Evolutionary conservation across 1,139 yeast species (phyloP).

Genomic region (Chernovozyma aurita): DNA sequence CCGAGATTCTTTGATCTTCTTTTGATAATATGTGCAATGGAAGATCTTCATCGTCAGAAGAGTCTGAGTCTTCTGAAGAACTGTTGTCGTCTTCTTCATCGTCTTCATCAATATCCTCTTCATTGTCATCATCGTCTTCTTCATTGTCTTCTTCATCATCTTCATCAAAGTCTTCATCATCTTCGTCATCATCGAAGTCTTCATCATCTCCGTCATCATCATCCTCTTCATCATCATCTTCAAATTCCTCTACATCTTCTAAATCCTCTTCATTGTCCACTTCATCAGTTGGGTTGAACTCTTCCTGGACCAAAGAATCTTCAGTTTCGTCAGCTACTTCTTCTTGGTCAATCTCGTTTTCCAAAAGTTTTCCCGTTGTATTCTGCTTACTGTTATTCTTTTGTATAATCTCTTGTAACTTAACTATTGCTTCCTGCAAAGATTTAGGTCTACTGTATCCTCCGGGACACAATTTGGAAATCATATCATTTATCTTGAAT

Average conservation of each 20-base stretch:
- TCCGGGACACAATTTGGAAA: conserved; percentile 18
- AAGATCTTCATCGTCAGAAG: conserved; percentile 6
- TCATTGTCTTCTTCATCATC: conserved; percentile 16
- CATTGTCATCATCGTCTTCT: conserved; percentile 12
- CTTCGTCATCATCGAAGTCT: conserved; percentile 16
- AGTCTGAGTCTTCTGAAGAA: conserved; percentile 8
- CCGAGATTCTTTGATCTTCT: conserved; percentile 43
- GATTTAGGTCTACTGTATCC: conserved; percentile 34
- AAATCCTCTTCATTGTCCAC: conserved; percentile 10
- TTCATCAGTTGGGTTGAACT: conserved; percentile 2
- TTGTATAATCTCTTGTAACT: conserved; percentile 26
- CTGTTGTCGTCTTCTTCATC: conserved; percentile 12
- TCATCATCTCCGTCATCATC: conserved; percentile 15
- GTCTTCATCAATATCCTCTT: conserved; percentile 9
- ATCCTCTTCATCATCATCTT: conserved; percentile 12
- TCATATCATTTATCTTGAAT: conserved; percentile 47
- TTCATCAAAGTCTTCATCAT: conserved; percentile 11
- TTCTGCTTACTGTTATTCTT: conserved; percentile 10
- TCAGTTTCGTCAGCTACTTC: conserved; percentile 10
- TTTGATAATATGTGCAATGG: not conserved
- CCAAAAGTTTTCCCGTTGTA: conserved; percentile 5
- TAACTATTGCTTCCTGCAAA: conserved; percentile 37
- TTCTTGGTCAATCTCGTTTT: conserved; percentile 6
- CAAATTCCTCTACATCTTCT: conserved; percentile 8
- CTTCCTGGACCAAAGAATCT: conserved; percentile 5